Evolutionary conservation across 2,329 filamentous ascomycete genomes (phyloP), one percentile per base, ranked within the genome.

Genomic region (Trichoderma simmonsii): DNA sequence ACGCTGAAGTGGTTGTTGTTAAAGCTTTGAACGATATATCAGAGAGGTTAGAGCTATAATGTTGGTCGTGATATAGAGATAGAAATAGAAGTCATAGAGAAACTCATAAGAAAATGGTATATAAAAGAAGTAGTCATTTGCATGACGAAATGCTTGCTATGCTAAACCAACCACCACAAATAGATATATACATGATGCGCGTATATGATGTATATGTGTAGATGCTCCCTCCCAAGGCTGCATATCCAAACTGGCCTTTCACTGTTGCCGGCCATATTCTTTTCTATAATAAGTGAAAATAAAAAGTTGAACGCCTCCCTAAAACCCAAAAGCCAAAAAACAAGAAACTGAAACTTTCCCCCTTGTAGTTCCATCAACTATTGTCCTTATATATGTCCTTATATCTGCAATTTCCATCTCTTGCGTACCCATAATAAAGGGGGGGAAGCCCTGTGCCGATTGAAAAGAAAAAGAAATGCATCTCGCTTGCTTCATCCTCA

Each of bases 1-100:
- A 80, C 48, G 83, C 85, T 0, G 75, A 80, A 57, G 85, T 86
- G 1, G 81, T 88, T 0, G 81, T 78, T 3, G 82, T 88, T 1
- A 21, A 67, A 26, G 71, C 74, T 1, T n/a, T 75, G 24, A 26
- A 39, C 8, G 68, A 54, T 11, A 6, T 14, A 1, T 4, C 7
- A 2, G 64, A 63, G 4, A 43, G 65, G 5, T 18, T 56, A 14
- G 63, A 72, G 21, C 39, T 71, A 3, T 63, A 36, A 63, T 28
- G 8, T 21, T 39, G 18, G n/a, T 28, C 7, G n/a, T 63, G 30
- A 24, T n/a, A 9, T 26, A 30, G 24, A 12, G 1, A 26, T 24
- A 63, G 24, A 18, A 18, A 11, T 32, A 39, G 18, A 43, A 30
- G 34, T 8, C 5, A 24, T 34, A 36, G n/a, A 51, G n/a, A 32